Conservation (phyloP, 2,329 filamentous ascomycete genomes). For the Verticillium klebahnii region DNA sequence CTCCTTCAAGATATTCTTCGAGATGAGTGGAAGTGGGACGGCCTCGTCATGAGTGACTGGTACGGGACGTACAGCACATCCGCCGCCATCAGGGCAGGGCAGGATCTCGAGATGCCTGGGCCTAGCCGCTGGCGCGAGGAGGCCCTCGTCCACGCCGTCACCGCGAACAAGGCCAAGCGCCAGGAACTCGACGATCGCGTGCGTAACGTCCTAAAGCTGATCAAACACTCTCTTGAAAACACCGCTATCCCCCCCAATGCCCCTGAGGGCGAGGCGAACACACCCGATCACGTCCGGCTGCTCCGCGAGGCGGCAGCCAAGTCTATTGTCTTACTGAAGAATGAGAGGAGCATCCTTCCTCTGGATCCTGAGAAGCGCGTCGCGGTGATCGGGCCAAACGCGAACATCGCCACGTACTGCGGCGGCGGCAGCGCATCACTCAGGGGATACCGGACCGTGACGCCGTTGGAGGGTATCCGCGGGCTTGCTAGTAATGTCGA, state of each 20-base stretch:
- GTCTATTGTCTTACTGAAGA: conserved; percentile 2
- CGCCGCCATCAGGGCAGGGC: conserved; percentile 19
- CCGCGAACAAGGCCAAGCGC: conserved; percentile 2
- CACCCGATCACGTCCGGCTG: conserved; percentile 1
- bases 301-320: conserved; percentile 2
- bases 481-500: conserved; percentile 7
- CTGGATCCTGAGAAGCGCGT: background rate
- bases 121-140: background rate
- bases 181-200: conserved; percentile 10
- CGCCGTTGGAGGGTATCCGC: conserved; percentile 23
- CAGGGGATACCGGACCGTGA: conserved; percentile 23
- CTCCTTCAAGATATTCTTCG: conserved; percentile 6
- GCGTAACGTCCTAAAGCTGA: conserved; percentile 23
- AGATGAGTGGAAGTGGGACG: conserved; percentile 9
- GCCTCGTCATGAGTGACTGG: conserved; percentile 12
- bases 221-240: conserved; percentile 14
- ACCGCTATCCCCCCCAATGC: background rate
- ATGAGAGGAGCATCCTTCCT: conserved; percentile 2
- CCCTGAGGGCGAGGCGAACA: background rate
- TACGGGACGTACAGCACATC: conserved; percentile 13
- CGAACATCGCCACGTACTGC: conserved; percentile 28
- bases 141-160: background rate
- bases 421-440: conserved; percentile 27
- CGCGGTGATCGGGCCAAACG: conserved; percentile 46
- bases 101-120: conserved; percentile 34